phyloP scores from a whole-genome alignment of 495 filamentous ascomycete species.

The Podospora anserina region DNA sequence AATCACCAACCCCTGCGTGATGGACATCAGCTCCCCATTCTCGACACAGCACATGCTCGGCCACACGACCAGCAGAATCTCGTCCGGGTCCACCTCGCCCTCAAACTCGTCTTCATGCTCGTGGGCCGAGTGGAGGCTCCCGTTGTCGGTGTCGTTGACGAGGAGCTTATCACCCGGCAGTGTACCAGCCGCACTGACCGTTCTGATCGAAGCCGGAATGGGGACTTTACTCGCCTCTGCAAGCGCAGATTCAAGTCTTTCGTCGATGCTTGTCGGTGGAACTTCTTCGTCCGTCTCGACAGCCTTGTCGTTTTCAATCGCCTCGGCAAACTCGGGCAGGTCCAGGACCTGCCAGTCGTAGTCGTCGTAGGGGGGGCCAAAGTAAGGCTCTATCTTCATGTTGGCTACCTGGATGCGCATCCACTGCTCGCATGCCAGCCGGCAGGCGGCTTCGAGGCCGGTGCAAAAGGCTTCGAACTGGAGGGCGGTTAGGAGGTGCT shows the following conservation, averaged over 20 bases:
- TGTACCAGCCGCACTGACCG: neutral
- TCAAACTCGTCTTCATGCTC: conserved; percentile 17
- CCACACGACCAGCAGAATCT: conserved; percentile 39
- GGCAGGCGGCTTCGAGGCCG: conserved; percentile 35
- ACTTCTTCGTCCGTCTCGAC: conserved; percentile 9
- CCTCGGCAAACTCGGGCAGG: conserved; percentile 34
- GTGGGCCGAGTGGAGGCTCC: neutral
- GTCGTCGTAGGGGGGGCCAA: conserved; percentile 39
- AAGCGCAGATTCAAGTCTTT: conserved; percentile 23
- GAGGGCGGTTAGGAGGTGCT: conserved; percentile 34
- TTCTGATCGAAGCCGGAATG: neutral
- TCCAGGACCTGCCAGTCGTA: conserved; percentile 41
- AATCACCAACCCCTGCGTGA: conserved; percentile 38
- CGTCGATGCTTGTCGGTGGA: conserved; percentile 7
- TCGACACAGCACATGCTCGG: conserved; percentile 40
- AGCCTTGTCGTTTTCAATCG: neutral
- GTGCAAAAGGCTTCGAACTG: conserved; percentile 35
- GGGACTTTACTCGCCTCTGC: neutral
- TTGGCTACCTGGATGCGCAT: conserved; percentile 34
- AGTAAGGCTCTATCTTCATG: conserved; percentile 42
- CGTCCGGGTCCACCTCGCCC: conserved; percentile 35
- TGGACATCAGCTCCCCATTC: conserved; percentile 35
- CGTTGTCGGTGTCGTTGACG: neutral
- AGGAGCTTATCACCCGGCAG: neutral
- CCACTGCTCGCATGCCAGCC: conserved; percentile 36